A percentile compares a stretch with the other conserved stretches of the same genome.
Evolutionary conservation across 495 filamentous ascomycete species (phyloP).

Genomic region (Parathielavia appendiculata): DNA sequence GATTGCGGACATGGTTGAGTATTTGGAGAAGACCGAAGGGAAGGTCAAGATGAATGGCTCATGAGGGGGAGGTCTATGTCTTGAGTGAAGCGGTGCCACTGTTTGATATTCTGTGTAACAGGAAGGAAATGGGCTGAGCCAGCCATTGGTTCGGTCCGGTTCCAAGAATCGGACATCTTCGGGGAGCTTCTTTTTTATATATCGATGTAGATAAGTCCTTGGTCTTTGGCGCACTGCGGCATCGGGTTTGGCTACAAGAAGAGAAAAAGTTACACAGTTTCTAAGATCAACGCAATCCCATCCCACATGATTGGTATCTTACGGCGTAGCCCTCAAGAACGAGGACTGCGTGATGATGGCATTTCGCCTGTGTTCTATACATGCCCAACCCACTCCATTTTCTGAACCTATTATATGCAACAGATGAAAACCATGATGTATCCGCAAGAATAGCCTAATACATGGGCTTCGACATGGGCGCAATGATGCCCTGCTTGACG

Average conservation of each 20-base stretch:
- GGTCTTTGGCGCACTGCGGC: constrained; percentile 3
- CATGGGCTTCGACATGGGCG: constrained; percentile 77
- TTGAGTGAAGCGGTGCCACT: constrained; percentile 1
- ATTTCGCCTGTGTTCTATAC: no score
- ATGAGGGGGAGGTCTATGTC: constrained; percentile 5
- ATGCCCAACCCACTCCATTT: constrained; percentile 15
- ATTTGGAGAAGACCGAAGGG: constrained; percentile 64
- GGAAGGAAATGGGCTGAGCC: no score
- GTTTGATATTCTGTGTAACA: neutral
- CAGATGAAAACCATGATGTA: neutral
- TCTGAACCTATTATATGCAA: constrained; percentile 13
- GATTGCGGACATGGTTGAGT: constrained; percentile 80
- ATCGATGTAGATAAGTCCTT: neutral
- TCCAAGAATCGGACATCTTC: neutral
- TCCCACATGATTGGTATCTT: neutral
- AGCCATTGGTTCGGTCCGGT: neutral
- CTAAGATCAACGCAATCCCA: neutral
- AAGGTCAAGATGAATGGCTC: constrained; percentile 44
- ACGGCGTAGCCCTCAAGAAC: no score
- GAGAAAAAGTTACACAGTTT: constrained; percentile 6
- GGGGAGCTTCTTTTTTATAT: neutral
- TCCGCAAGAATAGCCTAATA: constrained; percentile 29
- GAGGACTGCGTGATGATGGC: no score
- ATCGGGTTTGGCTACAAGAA: neutral
- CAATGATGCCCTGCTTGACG: constrained; percentile 88